Evolutionary conservation across 1,139 yeast genomes (phyloP), one percentile per base, ranked within the genome.

Genomic region (Debaryomyces robertsiae): DNA sequence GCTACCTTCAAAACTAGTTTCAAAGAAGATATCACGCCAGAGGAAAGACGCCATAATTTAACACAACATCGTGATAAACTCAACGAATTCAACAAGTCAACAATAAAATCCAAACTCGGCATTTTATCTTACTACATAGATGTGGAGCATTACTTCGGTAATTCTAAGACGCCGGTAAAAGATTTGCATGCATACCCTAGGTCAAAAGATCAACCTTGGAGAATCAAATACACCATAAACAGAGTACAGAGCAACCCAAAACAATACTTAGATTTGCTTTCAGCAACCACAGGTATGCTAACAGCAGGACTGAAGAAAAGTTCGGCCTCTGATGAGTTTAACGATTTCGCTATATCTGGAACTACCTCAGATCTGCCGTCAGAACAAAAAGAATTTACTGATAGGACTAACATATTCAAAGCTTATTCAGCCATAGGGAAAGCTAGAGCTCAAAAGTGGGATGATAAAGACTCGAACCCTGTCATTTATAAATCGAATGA

Each of bases 361-460:
- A 7, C 14, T 3, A 38, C 37, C 23, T 18, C 31, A 10, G 23
- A 30, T 3, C 32, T 38, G 22, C 28, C 38, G 16, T 30, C 41
- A n/a, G 30, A 28, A 9, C 28, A 15, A 17, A 34, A 24, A 28
- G 25, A 27, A 14, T 27, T 41, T 7, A 29, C 39, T 17, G 46
- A 36, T n/a, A 40, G 32, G n/a, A 37, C 50, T 19, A 52, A 49
- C 18, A 38, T 52, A n/a, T 50, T 62, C 42, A 52, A 59, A 24
- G 45, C 54, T 11, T 63, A 60, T 44, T 56, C 63, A 9, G 59
- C 54, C 28, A 60, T 65, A 9, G 70, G 70, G 2, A 52, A 50
- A 19, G 58, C 57, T 4, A 46, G 70, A 30, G 48, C 56, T 15
- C 53, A 55, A 30, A 43, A 47, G 38, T 65, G 69, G 70, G 51